These are phyloP conservation scores for Barnettozyma populi DNA, from an alignment of 805 yeast genomes.

Conservation along the genomic window DNA sequence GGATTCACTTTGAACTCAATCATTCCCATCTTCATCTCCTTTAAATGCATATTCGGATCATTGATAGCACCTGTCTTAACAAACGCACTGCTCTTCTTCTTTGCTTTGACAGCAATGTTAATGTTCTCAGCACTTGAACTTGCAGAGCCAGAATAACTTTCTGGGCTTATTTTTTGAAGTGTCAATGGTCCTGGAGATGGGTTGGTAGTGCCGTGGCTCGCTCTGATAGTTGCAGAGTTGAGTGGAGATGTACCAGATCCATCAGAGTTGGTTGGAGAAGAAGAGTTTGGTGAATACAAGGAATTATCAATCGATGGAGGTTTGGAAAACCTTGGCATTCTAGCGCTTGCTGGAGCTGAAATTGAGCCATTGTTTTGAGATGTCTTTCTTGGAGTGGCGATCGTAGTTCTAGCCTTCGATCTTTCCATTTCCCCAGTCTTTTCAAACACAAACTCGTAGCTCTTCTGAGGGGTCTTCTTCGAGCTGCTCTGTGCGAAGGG, in stretches of 20 bases:
- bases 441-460: slow-evolving; percentile 24
- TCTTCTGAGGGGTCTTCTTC: slow-evolving; percentile 15
- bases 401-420: neutral
- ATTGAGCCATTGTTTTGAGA: slow-evolving; percentile 9
- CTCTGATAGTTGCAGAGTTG: slow-evolving; percentile 4
- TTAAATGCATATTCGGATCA: slow-evolving; percentile 4
- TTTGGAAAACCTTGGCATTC: slow-evolving; percentile 17
- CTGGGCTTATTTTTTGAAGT: slow-evolving; percentile 14
- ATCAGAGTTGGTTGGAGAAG: slow-evolving; percentile 25
- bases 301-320: slow-evolving; percentile 22
- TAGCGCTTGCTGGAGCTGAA: slow-evolving; percentile 3
- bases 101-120: neutral
- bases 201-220: slow-evolving; percentile 2
- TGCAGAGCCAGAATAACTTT: slow-evolving; percentile 6
- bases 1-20: slow-evolving; percentile 13
- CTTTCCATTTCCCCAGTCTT: slow-evolving; percentile 1
- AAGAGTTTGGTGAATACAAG: slow-evolving; percentile 17
- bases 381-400: slow-evolving; percentile 16
- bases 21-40: slow-evolving; percentile 17
- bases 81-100: neutral
- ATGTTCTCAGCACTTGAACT: slow-evolving; percentile 4
- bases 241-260: slow-evolving; percentile 20
- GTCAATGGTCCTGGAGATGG: slow-evolving; percentile 17
- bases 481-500: slow-evolving; percentile 1
- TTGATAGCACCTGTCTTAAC: neutral